Base-by-base conservation (phyloP, 2,329 filamentous ascomycete genomes). In the Fusarium agapanthi region DNA sequence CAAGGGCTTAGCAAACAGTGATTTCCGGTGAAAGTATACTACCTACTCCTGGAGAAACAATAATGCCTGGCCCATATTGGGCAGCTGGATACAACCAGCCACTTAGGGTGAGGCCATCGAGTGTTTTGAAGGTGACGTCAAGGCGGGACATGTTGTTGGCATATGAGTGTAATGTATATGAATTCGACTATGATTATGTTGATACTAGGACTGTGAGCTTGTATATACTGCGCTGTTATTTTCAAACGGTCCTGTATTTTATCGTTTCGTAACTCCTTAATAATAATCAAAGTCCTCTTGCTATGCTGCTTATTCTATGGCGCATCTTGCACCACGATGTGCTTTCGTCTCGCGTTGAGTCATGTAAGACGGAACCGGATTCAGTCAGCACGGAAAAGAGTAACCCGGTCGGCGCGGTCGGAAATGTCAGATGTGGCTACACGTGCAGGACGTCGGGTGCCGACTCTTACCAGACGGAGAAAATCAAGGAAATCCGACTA, bases 21-120 rank as follows among this genome's bases (percentile, higher is more conserved):
- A 3, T 26, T 9, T 13, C 4, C 0, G 3, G n/a, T 11, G 16
- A 20, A 16, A 5, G 5, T 12, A 5, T 10, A 8, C 12, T 24
- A 51, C 48, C 16, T 26, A 37, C 48, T 5, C 48, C 48, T 7
- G 48, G 48, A 26, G 48, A 51, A 51, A 51, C 48, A 37, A 51
- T 22, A 8, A 51, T 51, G 30, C 48, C 48, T 16, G 48, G 48
- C 3, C 48, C 48, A 51, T 35, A 35, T 35, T 51, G 22, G n/a
- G 48, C 30, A 6, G 48, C 48, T 6, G 48, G 48, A 18, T 51
- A 51, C 4, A 51, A 3, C 48, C 48, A 51, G 8, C 48, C 48
- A 51, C 48, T 51, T 7, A 51, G 32, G 15, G 48, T 51, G 6
- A 51, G 32, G 18, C 48, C 48, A 51, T 51, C 48, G 2, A 51